Base-by-base conservation (phyloP, 2,329 filamentous ascomycete genomes). In the Fusarium sp. region DNA sequence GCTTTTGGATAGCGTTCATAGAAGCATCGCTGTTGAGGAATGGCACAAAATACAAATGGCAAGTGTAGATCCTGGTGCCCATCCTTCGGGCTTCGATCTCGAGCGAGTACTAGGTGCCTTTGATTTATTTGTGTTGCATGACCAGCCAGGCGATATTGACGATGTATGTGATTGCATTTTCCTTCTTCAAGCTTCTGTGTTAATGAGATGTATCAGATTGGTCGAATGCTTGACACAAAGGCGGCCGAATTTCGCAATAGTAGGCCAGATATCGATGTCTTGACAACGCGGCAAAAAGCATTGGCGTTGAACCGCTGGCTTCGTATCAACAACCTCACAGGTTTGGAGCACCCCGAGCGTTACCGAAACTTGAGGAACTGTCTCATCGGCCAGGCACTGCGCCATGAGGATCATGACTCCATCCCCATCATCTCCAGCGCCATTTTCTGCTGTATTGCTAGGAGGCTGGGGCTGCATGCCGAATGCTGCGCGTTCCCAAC, bases 281-380 rank as follows among this genome's bases (percentile, higher is more conserved):
- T 91, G 74, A 90, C 90, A 4, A 90, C 91, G 1, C 89, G 94
- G 56, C 81, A 89, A 66, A 93, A 92, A 81, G 94, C 95, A 1
- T 81, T 93, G 43, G 84, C 86, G 2, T 84, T 98, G 40, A 91
- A 92, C 20, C 85, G 84, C 10, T 98, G 93, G 86, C 84, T 98
- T 52, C 90, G 91, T 65, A 81, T 83, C 4, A 88, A 91, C 40
- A 90, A 93, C 64, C 88, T 97, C 74, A 90, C 90, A 1, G 95
- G 95, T 52, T 88, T 95, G 66, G 86, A 87, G n/a, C 84, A 90
- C n/a, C 85, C 86, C 6, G 89, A 90, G 9, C 81, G 85, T 64
- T 98, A 97, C 80, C 91, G 94, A 76, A 92, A 93, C 68, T 84
- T 98, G 67, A 90, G 94, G 71, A 97, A 98, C 82, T 97, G 94